Evolutionary conservation across 495 filamentous ascomycete genomes (phyloP), one percentile per base, ranked within the genome.

Genomic region (Tuber umbilicatum): DNA sequence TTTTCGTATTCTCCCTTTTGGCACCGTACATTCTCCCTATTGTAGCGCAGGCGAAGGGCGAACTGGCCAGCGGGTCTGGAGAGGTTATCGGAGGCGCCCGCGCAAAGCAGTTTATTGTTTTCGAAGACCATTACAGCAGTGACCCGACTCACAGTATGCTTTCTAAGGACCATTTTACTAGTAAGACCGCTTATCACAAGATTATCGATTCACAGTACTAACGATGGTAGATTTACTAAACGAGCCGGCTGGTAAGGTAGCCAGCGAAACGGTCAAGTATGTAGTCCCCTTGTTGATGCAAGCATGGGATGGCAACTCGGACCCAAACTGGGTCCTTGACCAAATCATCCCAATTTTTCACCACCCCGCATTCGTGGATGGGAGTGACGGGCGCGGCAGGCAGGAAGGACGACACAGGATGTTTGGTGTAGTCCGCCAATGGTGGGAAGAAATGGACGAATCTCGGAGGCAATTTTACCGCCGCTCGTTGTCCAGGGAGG

Each of bases 91-190:
- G 91, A 75, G 91, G 88, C 83, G 92, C 90, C 81, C 87, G 89
- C 81, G 88, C 91, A 60, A 89, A 93, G 82, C 94, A 97, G 83
- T 89, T 90, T 76, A 87, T 93, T 72, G 93, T 97, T 40, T 97
- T 96, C 83, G 80, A 90, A n/a, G 90, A 97, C 77, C 90, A 94
- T 76, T 68, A 85, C 50, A 91, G 83, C 70, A 88, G 88, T 35
- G 90, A 97, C 81, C 94, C 94, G 12, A 97, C 94, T 16, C 94
- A 97, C 83, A 94, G 91, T n/a, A 97, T 97, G 94, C 87, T 97
- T 31, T 92, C 92, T 67, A 97, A 97, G 85, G 94, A 97, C 79
- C 93, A 97, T 81, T 97, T 96, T 83, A 90, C 90, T 68, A 93
- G 93, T 79, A 84, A 83, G 85, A 78, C 37, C 10, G 23, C 68